phyloP scores from a whole-genome alignment of 208 protist species.

The Endotrypanum monterogeii region DNA sequence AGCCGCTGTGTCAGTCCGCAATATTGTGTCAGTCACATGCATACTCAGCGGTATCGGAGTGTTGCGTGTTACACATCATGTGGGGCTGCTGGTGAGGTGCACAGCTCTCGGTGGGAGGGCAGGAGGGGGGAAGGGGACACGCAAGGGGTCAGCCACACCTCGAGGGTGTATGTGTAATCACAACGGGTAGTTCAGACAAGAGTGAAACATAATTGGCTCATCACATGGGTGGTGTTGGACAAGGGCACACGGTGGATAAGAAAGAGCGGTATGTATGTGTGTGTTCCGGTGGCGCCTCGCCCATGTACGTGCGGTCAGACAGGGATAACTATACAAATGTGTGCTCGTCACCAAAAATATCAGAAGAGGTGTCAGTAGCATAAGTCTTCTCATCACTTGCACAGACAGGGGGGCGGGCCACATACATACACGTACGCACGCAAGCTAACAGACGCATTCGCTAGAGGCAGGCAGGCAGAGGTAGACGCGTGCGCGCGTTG shows the following conservation, averaged over 20 bases:
- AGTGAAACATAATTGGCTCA: constrained; percentile 15
- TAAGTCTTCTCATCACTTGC: constrained; percentile 21
- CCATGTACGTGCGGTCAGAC: constrained; percentile 24
- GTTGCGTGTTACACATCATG: constrained; percentile 26
- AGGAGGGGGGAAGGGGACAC: neutral
- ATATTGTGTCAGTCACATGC: constrained; percentile 26
- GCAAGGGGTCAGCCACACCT: constrained; percentile 11
- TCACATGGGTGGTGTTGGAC: neutral
- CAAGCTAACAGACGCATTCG: neutral
- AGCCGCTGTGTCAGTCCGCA: constrained; percentile 19
- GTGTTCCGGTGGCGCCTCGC: neutral
- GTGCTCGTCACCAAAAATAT: constrained; percentile 37
- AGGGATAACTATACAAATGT: constrained; percentile 46
- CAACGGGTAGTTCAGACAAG: constrained; percentile 8
- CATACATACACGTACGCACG: no score
- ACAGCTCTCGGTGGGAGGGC: neutral
- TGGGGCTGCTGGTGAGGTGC: constrained; percentile 1
- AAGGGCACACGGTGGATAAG: neutral
- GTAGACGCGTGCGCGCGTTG: neutral
- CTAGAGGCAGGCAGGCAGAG: neutral
- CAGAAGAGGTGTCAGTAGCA: constrained; percentile 45
- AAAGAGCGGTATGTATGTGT: neutral
- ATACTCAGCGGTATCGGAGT: constrained; percentile 44
- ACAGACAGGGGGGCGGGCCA: neutral
- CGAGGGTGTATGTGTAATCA: constrained; percentile 11